These are phyloP conservation scores for Cladophialophora chaetospira DNA, from an alignment of 2,329 filamentous ascomycete species.

Conservation along the genomic window DNA sequence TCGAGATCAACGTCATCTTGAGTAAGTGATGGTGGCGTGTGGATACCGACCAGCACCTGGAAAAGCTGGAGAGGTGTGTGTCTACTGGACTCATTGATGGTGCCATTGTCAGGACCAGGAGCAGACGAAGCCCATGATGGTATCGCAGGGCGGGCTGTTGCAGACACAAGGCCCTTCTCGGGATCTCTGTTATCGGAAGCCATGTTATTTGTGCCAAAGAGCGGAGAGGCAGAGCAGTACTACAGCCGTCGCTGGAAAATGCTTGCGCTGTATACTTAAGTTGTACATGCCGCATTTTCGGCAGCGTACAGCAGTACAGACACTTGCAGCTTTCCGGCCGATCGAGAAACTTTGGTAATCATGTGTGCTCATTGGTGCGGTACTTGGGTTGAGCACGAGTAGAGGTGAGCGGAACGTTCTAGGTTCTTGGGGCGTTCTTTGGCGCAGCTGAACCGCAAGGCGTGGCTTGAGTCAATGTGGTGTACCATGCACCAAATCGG, in stretches of 20 bases:
- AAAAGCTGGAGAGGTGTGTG: constrained; percentile 3
- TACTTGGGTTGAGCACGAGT: no score
- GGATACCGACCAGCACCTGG: constrained; percentile 1
- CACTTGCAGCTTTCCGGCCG: not conserved
- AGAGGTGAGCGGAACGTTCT: not conserved
- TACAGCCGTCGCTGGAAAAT: not conserved
- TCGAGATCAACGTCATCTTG: constrained; percentile 1
- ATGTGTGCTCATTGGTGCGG: not conserved
- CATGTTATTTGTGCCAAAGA: not conserved
- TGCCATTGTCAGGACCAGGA: constrained; percentile 3
- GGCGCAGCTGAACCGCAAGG: constrained; percentile 1
- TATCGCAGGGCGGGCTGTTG: not conserved
- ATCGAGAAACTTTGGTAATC: not conserved
- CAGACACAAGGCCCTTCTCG: not conserved
- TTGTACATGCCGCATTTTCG: not conserved
- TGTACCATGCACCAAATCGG: not conserved
- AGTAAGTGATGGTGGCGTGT: not conserved
- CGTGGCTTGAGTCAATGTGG: not conserved
- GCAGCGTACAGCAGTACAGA: not conserved
- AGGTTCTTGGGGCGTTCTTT: not conserved
- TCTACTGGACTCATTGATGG: not conserved
- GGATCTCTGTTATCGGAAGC: not conserved
- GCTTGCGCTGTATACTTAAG: not conserved
- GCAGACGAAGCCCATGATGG: not conserved
- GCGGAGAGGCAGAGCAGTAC: not conserved